phyloP scores from a whole-genome alignment of 208 protist species.

The Trypanosoma boissoni region DNA sequence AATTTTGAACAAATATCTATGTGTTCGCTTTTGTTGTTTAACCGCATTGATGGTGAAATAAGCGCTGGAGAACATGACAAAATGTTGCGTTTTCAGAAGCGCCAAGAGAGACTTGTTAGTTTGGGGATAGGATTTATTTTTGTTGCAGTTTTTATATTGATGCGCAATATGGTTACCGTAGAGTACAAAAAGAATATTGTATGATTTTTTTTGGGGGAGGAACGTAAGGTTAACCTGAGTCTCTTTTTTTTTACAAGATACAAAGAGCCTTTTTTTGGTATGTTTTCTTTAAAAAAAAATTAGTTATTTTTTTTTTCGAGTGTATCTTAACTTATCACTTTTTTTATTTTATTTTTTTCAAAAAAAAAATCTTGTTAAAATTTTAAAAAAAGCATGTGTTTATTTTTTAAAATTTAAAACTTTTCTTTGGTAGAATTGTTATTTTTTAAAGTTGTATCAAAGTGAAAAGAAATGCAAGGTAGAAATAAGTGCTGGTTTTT shows the following conservation, averaged over 20 bases:
- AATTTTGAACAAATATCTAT: conserved; percentile 67
- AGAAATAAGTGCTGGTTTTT: too few relatives aligned
- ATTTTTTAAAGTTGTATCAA: too few relatives aligned
- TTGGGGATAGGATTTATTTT: conserved; percentile 27
- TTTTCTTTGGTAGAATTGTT: too few relatives aligned
- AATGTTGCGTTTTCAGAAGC: conserved; percentile 41
- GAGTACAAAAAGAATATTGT: conserved; percentile 30
- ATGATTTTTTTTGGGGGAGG: conserved; percentile 16
- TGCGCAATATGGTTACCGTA: conserved; percentile 35
- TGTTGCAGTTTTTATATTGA: conserved; percentile 22
- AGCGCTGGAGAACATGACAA: conserved; percentile 68
- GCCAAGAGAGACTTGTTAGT: conserved; percentile 21
- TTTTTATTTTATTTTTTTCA: conserved; percentile 6
- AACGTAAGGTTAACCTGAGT: too few relatives aligned
- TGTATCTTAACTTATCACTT: conserved; percentile 10
- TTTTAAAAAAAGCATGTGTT: neutral
- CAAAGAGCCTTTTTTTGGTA: too few relatives aligned
- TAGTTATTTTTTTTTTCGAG: conserved; percentile 8
- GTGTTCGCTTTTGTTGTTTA: conserved; percentile 63
- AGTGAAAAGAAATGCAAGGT: too few relatives aligned
- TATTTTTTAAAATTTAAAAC: conserved; percentile 2
- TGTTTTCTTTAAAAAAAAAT: too few relatives aligned
- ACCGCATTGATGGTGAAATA: conserved; percentile 58
- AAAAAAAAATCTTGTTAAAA: too few relatives aligned
- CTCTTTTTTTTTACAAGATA: too few relatives aligned